phyloP scores from a whole-genome alignment of 2,329 filamentous ascomycete species.

The Venturia effusa region DNA sequence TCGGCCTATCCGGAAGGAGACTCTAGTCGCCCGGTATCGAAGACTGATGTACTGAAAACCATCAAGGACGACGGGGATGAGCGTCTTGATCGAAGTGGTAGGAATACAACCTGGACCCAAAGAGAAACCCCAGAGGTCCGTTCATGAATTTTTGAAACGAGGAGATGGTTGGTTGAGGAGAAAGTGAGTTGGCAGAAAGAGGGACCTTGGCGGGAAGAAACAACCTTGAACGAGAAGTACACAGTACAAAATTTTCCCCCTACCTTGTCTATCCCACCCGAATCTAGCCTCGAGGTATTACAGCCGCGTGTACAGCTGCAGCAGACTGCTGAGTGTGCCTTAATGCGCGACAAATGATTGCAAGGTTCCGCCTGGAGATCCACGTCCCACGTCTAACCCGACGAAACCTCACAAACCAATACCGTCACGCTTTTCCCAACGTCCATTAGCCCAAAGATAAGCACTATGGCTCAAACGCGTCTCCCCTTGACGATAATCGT shows the following conservation, averaged over 20 bases:
- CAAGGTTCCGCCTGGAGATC: neutral
- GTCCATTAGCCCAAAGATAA: neutral
- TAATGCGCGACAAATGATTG: neutral
- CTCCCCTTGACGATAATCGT: slow-evolving; percentile 79
- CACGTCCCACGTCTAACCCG: no score
- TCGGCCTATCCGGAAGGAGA: no score
- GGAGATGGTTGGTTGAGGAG: neutral
- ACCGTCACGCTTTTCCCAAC: neutral
- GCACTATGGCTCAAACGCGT: slow-evolving; percentile 2
- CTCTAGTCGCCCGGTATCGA: neutral
- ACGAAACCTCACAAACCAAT: neutral
- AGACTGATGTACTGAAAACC: neutral
- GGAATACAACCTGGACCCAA: neutral
- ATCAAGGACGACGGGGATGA: neutral
- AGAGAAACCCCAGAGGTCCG: neutral
- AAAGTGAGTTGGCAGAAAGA: neutral
- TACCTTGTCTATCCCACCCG: neutral
- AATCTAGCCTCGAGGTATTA: no score
- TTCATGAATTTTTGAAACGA: neutral
- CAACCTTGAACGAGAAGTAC: neutral
- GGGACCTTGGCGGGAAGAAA: neutral
- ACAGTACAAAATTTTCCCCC: neutral
- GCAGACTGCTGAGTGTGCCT: neutral
- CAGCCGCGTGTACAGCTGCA: no score
- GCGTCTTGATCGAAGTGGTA: neutral